phyloP scores from a whole-genome alignment of 352 stramenopile genomes.

The Globisporangium spinosum region DNA sequence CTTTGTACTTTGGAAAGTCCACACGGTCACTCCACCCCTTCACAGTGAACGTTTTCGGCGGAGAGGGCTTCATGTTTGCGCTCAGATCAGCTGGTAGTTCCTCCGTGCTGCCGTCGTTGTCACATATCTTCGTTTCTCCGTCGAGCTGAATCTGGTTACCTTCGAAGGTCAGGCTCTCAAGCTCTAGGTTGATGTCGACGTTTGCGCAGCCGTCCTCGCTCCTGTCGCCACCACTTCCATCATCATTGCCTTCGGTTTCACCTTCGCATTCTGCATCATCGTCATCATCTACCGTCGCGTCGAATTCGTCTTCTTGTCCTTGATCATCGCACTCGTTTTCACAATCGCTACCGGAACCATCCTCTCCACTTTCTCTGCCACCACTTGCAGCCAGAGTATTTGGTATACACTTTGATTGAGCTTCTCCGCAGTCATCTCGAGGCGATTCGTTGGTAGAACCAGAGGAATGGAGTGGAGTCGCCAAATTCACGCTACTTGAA shows the following conservation, averaged over 20 bases:
- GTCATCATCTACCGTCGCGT: constrained; percentile 15
- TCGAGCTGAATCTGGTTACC: not conserved
- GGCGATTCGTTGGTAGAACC: not conserved
- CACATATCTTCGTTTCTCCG: not conserved
- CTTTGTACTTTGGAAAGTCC: constrained; percentile 10
- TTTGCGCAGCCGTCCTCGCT: constrained; percentile 22
- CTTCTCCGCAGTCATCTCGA: not conserved
- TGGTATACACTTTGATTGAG: not conserved
- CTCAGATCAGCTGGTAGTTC: not conserved
- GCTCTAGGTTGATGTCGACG: constrained; percentile 11
- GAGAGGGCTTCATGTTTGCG: not conserved
- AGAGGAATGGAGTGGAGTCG: not conserved
- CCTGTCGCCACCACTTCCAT: constrained; percentile 37
- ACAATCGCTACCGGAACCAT: not conserved
- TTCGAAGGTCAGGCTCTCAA: not conserved
- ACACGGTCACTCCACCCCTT: constrained; percentile 6
- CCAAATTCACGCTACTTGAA: not conserved
- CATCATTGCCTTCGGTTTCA: constrained; percentile 34
- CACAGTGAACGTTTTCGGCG: constrained; percentile 8
- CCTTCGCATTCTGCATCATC: constrained; percentile 5
- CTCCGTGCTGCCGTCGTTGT: not conserved
- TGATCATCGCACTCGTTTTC: constrained; percentile 2
- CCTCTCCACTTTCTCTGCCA: not conserved
- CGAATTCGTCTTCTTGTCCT: constrained; percentile 7
- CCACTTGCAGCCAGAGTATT: not conserved